Conservation (phyloP, 2,329 filamentous ascomycete species). For the Simplicillium aogashimaense region DNA sequence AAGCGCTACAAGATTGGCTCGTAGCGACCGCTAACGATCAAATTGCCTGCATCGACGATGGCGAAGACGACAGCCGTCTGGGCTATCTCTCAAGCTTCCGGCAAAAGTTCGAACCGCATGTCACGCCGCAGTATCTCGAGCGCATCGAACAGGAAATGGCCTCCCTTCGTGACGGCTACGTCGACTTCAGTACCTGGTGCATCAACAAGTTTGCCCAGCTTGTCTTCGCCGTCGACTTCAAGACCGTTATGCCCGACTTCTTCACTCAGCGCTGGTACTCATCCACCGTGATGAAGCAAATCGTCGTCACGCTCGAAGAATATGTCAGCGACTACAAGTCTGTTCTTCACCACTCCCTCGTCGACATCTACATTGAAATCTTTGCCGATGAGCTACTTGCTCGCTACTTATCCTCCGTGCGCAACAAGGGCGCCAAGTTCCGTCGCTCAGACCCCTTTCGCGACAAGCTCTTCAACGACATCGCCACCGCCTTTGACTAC, state of each 20-base stretch:
- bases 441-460: conserved; percentile 76
- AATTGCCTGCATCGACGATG: conserved; percentile 95
- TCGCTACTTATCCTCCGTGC: conserved; percentile 72
- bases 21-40: conserved; percentile 97
- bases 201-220: conserved; percentile 78
- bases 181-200: conserved; percentile 90
- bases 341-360: conserved; percentile 76
- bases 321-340: conserved; percentile 82
- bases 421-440: conserved; percentile 87
- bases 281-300: conserved; percentile 79
- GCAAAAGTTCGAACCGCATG: conserved; percentile 69
- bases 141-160: conserved; percentile 65
- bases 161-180: conserved; percentile 76
- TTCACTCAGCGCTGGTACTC: conserved; percentile 89
- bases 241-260: conserved; percentile 71
- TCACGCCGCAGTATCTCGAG: conserved; percentile 71
- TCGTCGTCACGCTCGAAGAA: conserved; percentile 90
- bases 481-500: conserved; percentile 82
- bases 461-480: conserved; percentile 89
- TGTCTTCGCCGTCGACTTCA: conserved; percentile 87
- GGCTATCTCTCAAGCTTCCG: conserved; percentile 83
- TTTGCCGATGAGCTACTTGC: conserved; percentile 85
- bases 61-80: conserved; percentile 61
- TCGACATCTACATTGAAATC: conserved; percentile 89
- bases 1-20: conserved; percentile 88